Evolutionary conservation across 2,329 filamentous ascomycete species (phyloP).

Genomic region (Aspergillus arachidicola): DNA sequence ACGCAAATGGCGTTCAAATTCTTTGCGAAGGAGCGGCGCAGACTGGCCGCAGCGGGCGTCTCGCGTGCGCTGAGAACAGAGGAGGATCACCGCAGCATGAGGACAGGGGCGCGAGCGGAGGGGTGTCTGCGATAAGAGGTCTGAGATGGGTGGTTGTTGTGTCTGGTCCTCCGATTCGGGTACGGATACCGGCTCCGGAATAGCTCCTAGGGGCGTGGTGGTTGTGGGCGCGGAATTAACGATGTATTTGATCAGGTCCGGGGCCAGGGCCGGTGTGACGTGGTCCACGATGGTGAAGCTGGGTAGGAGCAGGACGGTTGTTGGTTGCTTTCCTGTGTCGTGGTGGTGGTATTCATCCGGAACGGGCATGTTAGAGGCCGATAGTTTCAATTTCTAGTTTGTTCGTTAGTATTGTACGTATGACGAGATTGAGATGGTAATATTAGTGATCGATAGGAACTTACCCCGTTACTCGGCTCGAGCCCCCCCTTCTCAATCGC

Average conservation of each 20-base stretch:
- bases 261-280: conserved; percentile 74
- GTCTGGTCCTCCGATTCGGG: not conserved
- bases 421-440: too few species aligned
- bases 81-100: conserved; percentile 82
- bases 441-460: conserved; percentile 8
- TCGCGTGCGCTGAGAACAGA: conserved; percentile 93
- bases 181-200: not conserved
- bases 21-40: conserved; percentile 82
- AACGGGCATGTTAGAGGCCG: conserved; percentile 86
- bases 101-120: conserved; percentile 69
- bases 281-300: conserved; percentile 82
- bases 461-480: conserved; percentile 46
- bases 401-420: not conserved
- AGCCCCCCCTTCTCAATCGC: conserved; percentile 59
- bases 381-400: conserved; percentile 77
- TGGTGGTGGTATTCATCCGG: conserved; percentile 64
- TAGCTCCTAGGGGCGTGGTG: conserved; percentile 64
- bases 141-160: conserved; percentile 7
- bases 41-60: conserved; percentile 94
- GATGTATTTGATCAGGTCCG: conserved; percentile 69
- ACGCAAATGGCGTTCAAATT: conserved; percentile 86
- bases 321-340: conserved; percentile 64
- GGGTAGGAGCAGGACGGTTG: conserved; percentile 80
- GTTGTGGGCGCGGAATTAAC: conserved; percentile 73
- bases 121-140: conserved; percentile 36